Base-by-base conservation (phyloP, 345 rosid species). In the Populus nigra region DNA sequence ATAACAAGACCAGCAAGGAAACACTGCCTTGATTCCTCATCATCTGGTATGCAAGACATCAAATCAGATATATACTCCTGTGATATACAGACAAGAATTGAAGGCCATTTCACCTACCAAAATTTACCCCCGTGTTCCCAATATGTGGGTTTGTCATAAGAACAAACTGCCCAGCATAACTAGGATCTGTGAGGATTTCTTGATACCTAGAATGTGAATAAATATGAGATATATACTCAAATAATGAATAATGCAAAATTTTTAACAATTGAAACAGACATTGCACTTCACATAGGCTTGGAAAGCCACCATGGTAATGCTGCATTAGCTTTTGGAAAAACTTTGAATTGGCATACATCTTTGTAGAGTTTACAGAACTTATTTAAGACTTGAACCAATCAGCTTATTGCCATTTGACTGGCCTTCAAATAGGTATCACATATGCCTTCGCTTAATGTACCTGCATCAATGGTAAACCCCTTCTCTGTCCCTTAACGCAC, bases 131-230 rank as follows among this genome's bases (percentile, higher is more conserved):
- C 22, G 99, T 96, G 83, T 96, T 94, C 83, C 99, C 98, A 77
- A 93, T 96, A 79, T 92, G 98, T 5, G 98, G 99, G 85, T 91
- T 92, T 47, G 99, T 96, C 99, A 92, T 96, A 77, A 96, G 75
- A 78, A 94, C 99, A 89, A 94, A 96, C 84, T 96, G 98, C 5
- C 97, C 97, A 1, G 97, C 97, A 75, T 94, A 94, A 84, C 99
- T 96, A 50, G 98, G 99, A 80, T 94, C 99, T 16, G 97, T 94
- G 1, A 96, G 91, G 83, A 96, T 96, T 84, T 96, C 99, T 85
- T 94, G 99, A 88, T 96, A 96, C 86, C 97, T 96, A 86, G 78
- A 84, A n/a, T 20, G 74, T 36, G 73, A 66, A 67, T 33, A 62
- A 45, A 36, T 17, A 59, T 23, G 33, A 61, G 16, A 29, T 1